A percentile compares a stretch with the other conserved stretches of the same genome.
Evolutionary conservation across 2,329 filamentous ascomycete species (phyloP).

Genomic region (Curvularia sp.): DNA sequence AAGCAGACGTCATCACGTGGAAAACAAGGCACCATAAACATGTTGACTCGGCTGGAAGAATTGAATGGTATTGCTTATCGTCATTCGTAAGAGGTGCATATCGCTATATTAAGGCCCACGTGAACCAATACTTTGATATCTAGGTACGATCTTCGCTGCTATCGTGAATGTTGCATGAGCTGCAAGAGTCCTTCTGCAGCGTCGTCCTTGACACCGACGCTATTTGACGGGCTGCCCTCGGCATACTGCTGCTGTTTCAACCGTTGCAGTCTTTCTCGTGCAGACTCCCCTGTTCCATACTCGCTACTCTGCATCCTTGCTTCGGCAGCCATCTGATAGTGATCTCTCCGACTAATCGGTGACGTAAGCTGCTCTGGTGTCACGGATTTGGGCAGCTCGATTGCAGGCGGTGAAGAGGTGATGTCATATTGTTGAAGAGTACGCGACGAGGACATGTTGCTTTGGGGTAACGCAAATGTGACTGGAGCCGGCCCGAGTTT

Average conservation of each 20-base stretch:
- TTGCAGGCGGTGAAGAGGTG: conserved; percentile 39
- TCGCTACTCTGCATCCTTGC: conserved; percentile 21
- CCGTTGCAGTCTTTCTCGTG: conserved; percentile 33
- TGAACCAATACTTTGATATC: conserved; percentile 1
- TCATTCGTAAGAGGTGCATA: not conserved
- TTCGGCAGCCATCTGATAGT: conserved; percentile 25
- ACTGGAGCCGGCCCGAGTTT: conserved; percentile 50
- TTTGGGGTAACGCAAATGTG: conserved; percentile 39
- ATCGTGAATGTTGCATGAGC: conserved; percentile 47
- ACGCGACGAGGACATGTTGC: conserved; percentile 46
- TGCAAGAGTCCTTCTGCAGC: conserved; percentile 63
- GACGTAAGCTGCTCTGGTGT: conserved; percentile 34
- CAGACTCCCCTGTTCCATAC: conserved; percentile 27
- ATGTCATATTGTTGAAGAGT: conserved; percentile 40
- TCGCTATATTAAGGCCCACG: not conserved
- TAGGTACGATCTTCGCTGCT: conserved; percentile 5
- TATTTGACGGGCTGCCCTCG: conserved; percentile 48
- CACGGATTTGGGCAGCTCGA: conserved; percentile 24
- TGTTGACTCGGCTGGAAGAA: not conserved
- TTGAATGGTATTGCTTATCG: not conserved
- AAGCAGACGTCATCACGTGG: not conserved
- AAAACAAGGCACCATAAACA: not conserved
- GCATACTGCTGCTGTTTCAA: conserved; percentile 39
- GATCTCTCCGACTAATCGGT: conserved; percentile 19
- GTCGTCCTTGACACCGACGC: conserved; percentile 57